A percentile compares a stretch with the other conserved stretches of the same genome.
These are phyloP conservation scores for Hemileia vastatrix DNA, from an alignment of 1,284 basidiomycete genomes.

Conservation along the genomic window DNA sequence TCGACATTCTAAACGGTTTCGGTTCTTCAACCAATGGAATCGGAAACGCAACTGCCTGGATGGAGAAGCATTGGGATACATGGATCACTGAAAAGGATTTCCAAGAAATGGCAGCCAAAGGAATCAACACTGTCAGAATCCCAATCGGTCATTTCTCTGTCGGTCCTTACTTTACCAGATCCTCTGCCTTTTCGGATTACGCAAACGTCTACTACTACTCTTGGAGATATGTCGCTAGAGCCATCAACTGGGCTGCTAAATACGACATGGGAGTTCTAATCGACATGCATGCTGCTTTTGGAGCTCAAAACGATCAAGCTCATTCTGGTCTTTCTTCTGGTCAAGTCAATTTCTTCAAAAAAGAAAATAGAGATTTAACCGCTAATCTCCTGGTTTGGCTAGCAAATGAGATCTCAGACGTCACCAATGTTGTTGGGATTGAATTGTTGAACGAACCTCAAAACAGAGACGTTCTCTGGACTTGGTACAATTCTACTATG, in stretches of 20 bases:
- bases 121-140: constrained; percentile 28
- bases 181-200: constrained; percentile 55
- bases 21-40: constrained; percentile 51
- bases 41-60: constrained; percentile 50
- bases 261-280: constrained; percentile 60
- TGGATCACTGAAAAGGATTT: constrained; percentile 62
- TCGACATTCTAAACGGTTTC: constrained; percentile 47
- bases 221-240: constrained; percentile 54
- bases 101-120: constrained; percentile 40
- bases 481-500: constrained; percentile 48
- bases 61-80: constrained; percentile 70
- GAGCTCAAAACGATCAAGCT: constrained; percentile 55
- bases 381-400: constrained; percentile 55
- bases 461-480: constrained; percentile 36
- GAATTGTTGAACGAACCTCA: constrained; percentile 65
- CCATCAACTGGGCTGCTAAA: constrained; percentile 59
- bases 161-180: constrained; percentile 46
- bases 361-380: constrained; percentile 54
- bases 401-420: constrained; percentile 52
- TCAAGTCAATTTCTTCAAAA: constrained; percentile 53
- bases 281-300: constrained; percentile 63
- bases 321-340: constrained; percentile 66
- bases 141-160: constrained; percentile 46
- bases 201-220: constrained; percentile 57
- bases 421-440: constrained; percentile 66